A percentile compares a stretch with the other conserved stretches of the same genome.
Evolutionary conservation across 345 rosid species (phyloP).

Genomic region (Gossypium raimondii): DNA sequence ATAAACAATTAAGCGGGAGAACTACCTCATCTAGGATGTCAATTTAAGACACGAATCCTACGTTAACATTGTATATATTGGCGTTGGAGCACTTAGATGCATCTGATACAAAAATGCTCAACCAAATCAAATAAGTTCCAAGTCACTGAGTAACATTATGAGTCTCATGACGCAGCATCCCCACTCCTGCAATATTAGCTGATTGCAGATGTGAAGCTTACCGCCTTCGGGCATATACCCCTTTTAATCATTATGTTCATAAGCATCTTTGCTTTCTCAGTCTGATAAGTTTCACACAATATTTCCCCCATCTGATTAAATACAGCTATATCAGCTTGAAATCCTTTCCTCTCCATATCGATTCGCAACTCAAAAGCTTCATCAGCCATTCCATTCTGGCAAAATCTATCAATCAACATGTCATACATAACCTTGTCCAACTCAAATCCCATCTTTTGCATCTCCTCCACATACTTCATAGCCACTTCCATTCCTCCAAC

Average conservation of each 20-base stretch:
- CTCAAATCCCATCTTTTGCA: slow-evolving; percentile 39
- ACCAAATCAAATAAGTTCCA: not conserved
- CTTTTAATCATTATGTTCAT: slow-evolving; percentile 30
- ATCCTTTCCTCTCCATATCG: slow-evolving; percentile 40
- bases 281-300: slow-evolving; percentile 21
- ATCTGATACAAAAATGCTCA: not conserved
- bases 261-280: slow-evolving; percentile 30
- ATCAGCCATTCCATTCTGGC: slow-evolving; percentile 32
- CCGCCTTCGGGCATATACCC: slow-evolving; percentile 19
- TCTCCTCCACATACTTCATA: slow-evolving; percentile 24
- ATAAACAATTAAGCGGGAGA: no score
- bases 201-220: slow-evolving; percentile 9
- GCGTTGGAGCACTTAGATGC: not conserved
- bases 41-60: not conserved
- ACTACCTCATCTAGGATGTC: no score
- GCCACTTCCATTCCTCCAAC: slow-evolving; percentile 37
- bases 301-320: slow-evolving; percentile 22
- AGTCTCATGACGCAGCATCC: not conserved
- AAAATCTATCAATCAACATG: slow-evolving; percentile 32
- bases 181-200: not conserved
- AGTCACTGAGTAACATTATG: not conserved
- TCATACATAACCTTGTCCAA: slow-evolving; percentile 32
- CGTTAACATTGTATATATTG: not conserved
- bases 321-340: slow-evolving; percentile 17
- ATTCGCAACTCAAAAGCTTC: slow-evolving; percentile 32